Evolutionary conservation across 768 basidiomycete genomes (phyloP).

Genomic region (Macrolepiota fuliginosa): DNA sequence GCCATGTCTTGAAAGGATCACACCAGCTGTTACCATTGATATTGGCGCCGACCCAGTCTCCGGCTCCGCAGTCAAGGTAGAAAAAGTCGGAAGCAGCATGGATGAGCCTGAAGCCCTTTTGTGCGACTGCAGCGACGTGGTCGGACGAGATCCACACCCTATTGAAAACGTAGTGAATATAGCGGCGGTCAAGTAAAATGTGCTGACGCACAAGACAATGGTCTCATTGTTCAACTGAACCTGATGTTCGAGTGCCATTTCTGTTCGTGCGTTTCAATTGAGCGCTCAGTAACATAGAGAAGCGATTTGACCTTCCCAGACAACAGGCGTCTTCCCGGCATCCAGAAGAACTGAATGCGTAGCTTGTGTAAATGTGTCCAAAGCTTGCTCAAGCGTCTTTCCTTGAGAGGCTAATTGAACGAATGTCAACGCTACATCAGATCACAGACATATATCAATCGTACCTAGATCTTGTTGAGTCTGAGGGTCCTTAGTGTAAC

Average conservation of each 20-base stretch:
- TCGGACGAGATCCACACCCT: conserved; percentile 73
- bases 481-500: conserved; percentile 57
- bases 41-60: conserved; percentile 63
- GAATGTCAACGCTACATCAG: neutral
- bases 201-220: conserved; percentile 48
- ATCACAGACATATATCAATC: conserved; percentile 13
- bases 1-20: too few species aligned
- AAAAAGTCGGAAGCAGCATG: too few species aligned
- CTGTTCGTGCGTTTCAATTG: conserved; percentile 36
- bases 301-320: too few species aligned
- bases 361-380: conserved; percentile 55
- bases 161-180: neutral
- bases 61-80: conserved; percentile 80
- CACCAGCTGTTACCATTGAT: conserved; percentile 62
- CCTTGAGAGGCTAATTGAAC: conserved; percentile 27
- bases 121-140: conserved; percentile 51
- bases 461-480: conserved; percentile 54
- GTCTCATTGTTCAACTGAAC: too few species aligned
- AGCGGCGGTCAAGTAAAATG: neutral
- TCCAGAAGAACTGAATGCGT: conserved; percentile 52
- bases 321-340: conserved; percentile 69
- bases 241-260: too few species aligned
- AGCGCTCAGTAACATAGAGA: neutral
- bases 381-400: conserved; percentile 60
- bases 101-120: too few species aligned